Percentiles rank a stretch among this genome's conserved stretches.
phyloP scores from a whole-genome alignment of 139 green algal species.

The Nannochloris sp. region DNA sequence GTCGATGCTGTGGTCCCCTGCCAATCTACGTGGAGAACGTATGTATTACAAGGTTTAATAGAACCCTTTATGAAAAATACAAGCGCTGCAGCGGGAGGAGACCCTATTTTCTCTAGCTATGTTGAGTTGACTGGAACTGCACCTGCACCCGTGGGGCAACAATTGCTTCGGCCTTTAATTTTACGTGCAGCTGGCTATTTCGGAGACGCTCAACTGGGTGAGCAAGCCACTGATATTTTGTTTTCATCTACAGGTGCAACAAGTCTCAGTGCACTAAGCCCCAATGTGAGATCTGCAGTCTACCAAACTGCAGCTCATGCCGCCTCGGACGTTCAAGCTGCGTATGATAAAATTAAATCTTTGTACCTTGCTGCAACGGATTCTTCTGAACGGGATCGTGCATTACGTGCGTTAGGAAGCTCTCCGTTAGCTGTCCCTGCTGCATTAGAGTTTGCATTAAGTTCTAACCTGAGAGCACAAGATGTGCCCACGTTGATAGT shows the following conservation, averaged over 20 bases:
- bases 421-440: not conserved
- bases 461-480: not conserved
- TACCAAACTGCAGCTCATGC: constrained; percentile 32
- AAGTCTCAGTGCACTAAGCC: not conserved
- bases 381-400: constrained; percentile 27
- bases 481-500: constrained; percentile 14
- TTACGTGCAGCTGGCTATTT: constrained; percentile 28
- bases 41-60: not conserved
- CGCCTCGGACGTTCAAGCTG: not conserved
- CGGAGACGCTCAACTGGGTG: not conserved
- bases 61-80: not conserved
- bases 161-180: constrained; percentile 23
- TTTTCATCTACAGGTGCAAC: not conserved
- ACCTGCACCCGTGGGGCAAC: constrained; percentile 3
- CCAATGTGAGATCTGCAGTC: constrained; percentile 37
- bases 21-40: not conserved
- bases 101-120: not conserved
- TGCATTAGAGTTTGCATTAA: not conserved
- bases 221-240: not conserved
- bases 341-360: constrained; percentile 6
- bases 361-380: constrained; percentile 15
- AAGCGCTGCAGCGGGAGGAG: not conserved
- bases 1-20: constrained; percentile 20
- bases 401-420: constrained; percentile 31
- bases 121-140: not conserved